Percentiles rank a stretch among this genome's conserved stretches.
Evolutionary conservation across 2,329 filamentous ascomycete species (phyloP).

Genomic region (Neofusicoccum laricinum): DNA sequence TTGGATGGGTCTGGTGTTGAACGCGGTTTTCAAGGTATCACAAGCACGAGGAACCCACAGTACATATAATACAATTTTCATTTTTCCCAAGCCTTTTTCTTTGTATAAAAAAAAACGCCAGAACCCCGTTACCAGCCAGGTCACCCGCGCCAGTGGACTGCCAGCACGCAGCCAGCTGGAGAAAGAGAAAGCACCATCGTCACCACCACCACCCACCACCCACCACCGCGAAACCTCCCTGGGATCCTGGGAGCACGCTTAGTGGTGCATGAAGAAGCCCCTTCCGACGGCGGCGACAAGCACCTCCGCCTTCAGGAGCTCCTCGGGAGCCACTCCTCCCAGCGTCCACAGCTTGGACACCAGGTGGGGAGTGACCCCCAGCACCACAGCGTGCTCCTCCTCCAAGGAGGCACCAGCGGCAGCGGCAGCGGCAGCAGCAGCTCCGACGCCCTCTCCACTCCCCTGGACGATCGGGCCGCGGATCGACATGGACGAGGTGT

Average conservation of each 20-base stretch:
- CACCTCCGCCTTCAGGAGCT: slow-evolving; percentile 1
- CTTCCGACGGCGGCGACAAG: neutral
- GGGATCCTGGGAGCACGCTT: neutral
- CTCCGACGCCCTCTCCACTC: neutral
- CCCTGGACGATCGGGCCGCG: neutral
- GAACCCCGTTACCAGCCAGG: too few species aligned
- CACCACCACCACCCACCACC: too few species aligned
- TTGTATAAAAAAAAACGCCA: too few species aligned
- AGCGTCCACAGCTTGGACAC: neutral
- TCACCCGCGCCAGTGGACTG: too few species aligned
- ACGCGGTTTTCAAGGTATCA: too few species aligned
- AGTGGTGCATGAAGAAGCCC: neutral
- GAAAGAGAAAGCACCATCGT: too few species aligned
- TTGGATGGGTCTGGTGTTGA: too few species aligned
- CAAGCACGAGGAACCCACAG: too few species aligned
- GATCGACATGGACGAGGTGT: neutral
- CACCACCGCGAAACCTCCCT: too few species aligned
- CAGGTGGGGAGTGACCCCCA: slow-evolving; percentile 3
- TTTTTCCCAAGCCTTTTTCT: too few species aligned
- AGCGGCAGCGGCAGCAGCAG: neutral
- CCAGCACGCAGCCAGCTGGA: too few species aligned
- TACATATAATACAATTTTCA: too few species aligned
- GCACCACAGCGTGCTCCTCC: neutral
- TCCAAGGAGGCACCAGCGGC: neutral
- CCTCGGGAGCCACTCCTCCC: neutral